Evolutionary conservation across 1,139 yeast genomes (phyloP), one percentile per base, ranked within the genome.

Genomic region (Kurtzmaniella quercitrusa): DNA sequence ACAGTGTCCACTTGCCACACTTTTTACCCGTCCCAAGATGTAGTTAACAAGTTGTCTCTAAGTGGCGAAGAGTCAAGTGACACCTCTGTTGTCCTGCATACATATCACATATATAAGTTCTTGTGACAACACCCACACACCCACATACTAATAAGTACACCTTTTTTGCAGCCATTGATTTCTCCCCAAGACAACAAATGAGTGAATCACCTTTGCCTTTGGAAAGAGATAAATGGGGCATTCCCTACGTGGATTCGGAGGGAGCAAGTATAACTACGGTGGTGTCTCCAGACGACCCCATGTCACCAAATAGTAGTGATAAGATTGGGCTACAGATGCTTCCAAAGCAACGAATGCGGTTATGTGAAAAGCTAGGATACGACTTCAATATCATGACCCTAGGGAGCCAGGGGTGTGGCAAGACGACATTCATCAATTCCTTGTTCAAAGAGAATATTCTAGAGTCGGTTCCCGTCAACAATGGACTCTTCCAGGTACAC

Each of bases 401-500:
- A 29, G 96, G 96, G 5, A 71, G 75, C 8, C 70, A 82, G 11
- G 95, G 95, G 3, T 71, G 84, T 0, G 96, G 96, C 3, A 87
- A 89, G 59, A 77, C 95, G 2, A 81, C 95, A 0, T 88, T 89
- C 55, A 72, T 89, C 49, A 87, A 89, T 52, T 67, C 78, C 1
- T 57, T 73, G 40, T 70, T 72, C 52, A 66, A 61, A 8, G 39
- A 40, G 25, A 27, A 34, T 16, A 33, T 44, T 14, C 3, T 44
- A 5, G 39, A 34, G 18, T 25, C 16, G 11, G 27, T 9, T 10
- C 18, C 27, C 11, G 12, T 8, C 15, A 15, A 17, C n/a, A 38
- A 37, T 10, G 29, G 33, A 7, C 31, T 41, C 14, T 37, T 44
- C 23, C 15, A 27, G 11, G 23, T 71, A 10, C 65, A 69, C 42